Percentiles rank a stretch among this genome's conserved stretches.
Evolutionary conservation across 2,329 filamentous ascomycete species (phyloP).

Genomic region (Elsinoe australis): DNA sequence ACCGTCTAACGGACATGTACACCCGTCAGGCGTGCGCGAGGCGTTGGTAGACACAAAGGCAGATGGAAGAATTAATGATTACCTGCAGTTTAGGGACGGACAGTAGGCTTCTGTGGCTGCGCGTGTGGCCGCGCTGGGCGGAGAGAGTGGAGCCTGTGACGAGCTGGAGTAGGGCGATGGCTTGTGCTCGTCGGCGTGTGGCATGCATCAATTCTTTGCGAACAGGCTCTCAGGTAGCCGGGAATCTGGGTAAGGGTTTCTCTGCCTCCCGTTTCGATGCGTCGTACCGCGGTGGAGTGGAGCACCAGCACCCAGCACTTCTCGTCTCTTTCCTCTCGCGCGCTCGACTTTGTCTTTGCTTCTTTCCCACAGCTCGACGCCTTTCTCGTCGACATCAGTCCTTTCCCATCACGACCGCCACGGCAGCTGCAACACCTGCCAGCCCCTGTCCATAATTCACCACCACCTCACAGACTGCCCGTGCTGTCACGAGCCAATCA

Average conservation of each 20-base stretch:
- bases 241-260: slow-evolving; percentile 14
- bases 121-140: slow-evolving; percentile 2
- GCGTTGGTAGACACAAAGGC: slow-evolving; percentile 7
- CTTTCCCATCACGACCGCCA: neutral
- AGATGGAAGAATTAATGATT: neutral
- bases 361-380: slow-evolving; percentile 5
- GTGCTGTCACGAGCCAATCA: slow-evolving; percentile 10
- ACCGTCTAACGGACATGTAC: neutral
- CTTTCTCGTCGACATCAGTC: neutral
- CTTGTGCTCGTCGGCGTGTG: neutral
- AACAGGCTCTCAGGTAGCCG: slow-evolving; percentile 6
- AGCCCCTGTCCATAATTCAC: neutral
- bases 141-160: slow-evolving; percentile 5
- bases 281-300: slow-evolving; percentile 14
- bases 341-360: slow-evolving; percentile 3
- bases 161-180: neutral
- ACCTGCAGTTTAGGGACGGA: neutral
- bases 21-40: neutral
- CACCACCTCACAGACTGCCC: neutral
- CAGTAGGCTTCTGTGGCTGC: neutral
- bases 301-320: slow-evolving; percentile 1
- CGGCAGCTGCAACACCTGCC: neutral
- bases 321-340: neutral
- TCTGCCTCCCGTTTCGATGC: slow-evolving; percentile 9
- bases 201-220: neutral